phyloP scores from a whole-genome alignment of 306 rosid species.

The Acacia acuminata region DNA sequence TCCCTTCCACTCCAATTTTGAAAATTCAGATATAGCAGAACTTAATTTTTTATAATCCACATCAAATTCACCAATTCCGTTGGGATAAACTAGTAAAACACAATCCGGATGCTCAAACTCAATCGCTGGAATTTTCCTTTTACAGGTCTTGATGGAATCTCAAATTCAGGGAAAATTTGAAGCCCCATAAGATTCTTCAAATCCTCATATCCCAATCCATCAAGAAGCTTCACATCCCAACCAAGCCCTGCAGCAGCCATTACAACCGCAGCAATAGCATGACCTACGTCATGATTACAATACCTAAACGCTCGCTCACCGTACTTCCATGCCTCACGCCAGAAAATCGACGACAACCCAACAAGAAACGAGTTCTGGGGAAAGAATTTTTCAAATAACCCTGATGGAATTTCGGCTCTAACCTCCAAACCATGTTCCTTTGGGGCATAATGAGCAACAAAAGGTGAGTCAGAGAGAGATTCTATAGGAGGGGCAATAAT shows the following conservation, averaged over 20 bases:
- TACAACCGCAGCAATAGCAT: slow-evolving; percentile 84
- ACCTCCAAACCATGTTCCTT: slow-evolving; percentile 88
- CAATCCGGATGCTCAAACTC: slow-evolving; percentile 98
- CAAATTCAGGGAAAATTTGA: slow-evolving; percentile 54
- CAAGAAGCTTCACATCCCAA: slow-evolving; percentile 89
- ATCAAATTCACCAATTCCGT: slow-evolving; percentile 49
- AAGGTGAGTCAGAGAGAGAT: slow-evolving; percentile 50
- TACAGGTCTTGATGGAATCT: slow-evolving; percentile 60
- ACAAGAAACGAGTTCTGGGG: slow-evolving; percentile 63
- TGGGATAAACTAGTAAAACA: slow-evolving; percentile 70
- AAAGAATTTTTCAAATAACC: slow-evolving; percentile 48
- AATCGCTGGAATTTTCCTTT: slow-evolving; percentile 74
- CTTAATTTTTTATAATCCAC: slow-evolving; percentile 64
- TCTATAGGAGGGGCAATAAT: slow-evolving; percentile 58
- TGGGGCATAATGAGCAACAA: slow-evolving; percentile 90
- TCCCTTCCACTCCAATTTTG: slow-evolving; percentile 77
- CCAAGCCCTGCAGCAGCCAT: slow-evolving; percentile 85
- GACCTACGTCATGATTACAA: slow-evolving; percentile 92
- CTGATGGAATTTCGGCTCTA: slow-evolving; percentile 62
- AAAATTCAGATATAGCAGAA: slow-evolving; percentile 48
- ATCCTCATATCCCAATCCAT: slow-evolving; percentile 71
- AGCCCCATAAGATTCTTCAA: slow-evolving; percentile 84
- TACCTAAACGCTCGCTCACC: slow-evolving; percentile 95
- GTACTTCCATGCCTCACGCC: slow-evolving; percentile 98
- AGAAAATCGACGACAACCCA: slow-evolving; percentile 83